phyloP scores from a whole-genome alignment of 495 filamentous ascomycete species.

The Usnea hakonensis region DNA sequence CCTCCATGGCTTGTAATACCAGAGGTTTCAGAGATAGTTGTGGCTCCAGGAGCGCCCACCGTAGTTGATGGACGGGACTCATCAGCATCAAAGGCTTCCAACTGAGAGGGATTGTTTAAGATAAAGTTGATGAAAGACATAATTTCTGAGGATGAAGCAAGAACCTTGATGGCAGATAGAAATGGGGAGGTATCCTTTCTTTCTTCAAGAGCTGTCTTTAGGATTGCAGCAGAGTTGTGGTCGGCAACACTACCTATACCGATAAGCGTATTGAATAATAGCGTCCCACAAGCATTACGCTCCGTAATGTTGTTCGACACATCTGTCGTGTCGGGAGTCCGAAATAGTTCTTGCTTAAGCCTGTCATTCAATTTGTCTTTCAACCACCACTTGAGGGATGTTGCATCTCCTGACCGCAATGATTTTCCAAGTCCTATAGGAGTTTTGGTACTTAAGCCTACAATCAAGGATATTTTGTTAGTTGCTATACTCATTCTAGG shows the following conservation, averaged over 20 bases:
- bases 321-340: neutral
- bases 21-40: neutral
- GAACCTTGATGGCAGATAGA: neutral
- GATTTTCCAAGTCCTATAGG: neutral
- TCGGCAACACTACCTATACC: neutral
- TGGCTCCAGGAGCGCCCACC: neutral
- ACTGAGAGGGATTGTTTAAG: neutral
- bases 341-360: neutral
- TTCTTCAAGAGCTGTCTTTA: neutral
- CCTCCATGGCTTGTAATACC: neutral
- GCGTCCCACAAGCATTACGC: neutral
- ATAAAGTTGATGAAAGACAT: neutral
- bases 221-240: neutral
- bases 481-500: neutral
- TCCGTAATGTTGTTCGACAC: neutral
- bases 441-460: neutral
- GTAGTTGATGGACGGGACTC: constrained; percentile 2
- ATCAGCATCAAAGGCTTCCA: neutral
- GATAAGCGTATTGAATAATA: neutral
- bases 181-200: neutral
- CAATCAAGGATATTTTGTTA: neutral
- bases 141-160: neutral
- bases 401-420: neutral
- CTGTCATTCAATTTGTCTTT: neutral
- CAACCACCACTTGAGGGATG: neutral